These are phyloP conservation scores for Kodamaea hsintzibuensis DNA, from an alignment of 805 yeast genomes.

Conservation along the genomic window DNA sequence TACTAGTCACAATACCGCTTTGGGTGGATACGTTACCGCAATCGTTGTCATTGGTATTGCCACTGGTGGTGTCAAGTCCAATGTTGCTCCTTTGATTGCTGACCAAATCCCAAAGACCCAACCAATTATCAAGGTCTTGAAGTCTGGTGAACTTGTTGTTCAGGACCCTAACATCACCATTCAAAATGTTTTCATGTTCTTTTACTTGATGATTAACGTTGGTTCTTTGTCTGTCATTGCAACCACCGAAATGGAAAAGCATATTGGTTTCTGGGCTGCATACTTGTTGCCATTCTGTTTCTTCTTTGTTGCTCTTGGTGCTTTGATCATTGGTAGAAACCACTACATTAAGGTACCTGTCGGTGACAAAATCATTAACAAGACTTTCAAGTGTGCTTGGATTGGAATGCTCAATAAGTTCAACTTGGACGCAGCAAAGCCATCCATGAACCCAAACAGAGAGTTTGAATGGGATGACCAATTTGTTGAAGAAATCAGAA, in stretches of 20 bases:
- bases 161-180: conserved; percentile 68
- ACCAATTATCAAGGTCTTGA: conserved; percentile 39
- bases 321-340: conserved; percentile 55
- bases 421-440: conserved; percentile 57
- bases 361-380: conserved; percentile 58
- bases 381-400: conserved; percentile 46
- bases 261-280: conserved; percentile 74
- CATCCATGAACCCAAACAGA: conserved; percentile 49
- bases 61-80: conserved; percentile 80
- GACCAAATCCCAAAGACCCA: conserved; percentile 44
- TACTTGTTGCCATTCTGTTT: conserved; percentile 66
- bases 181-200: conserved; percentile 73
- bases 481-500: conserved; percentile 71
- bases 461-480: conserved; percentile 62
- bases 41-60: conserved; percentile 69
- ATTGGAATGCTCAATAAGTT: conserved; percentile 49
- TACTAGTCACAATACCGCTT: conserved; percentile 48
- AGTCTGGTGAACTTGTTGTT: conserved; percentile 41
- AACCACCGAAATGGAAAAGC: conserved; percentile 68
- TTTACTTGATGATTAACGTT: conserved; percentile 73
- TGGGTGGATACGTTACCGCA: conserved; percentile 62
- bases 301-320: conserved; percentile 53
- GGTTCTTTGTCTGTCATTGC: conserved; percentile 77
- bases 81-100: conserved; percentile 73
- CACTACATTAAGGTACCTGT: conserved; percentile 61